phyloP scores from a whole-genome alignment of 208 protist species.

The Porcisia hertigi region DNA sequence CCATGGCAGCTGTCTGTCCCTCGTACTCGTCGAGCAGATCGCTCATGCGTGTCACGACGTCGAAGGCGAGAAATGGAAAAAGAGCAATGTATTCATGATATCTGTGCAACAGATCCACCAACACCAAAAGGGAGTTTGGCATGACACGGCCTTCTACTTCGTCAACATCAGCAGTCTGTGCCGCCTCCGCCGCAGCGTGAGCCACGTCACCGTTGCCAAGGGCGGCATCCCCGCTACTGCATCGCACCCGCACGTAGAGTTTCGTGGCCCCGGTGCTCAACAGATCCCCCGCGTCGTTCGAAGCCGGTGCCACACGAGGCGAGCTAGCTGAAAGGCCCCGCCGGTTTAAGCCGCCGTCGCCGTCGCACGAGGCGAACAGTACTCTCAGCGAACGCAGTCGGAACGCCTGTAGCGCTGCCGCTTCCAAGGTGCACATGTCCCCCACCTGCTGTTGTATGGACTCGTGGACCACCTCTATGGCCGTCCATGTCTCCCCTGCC shows the following conservation, averaged over 20 bases:
- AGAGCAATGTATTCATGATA: constrained; percentile 72
- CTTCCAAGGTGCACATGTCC: constrained; percentile 55
- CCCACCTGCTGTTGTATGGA: constrained; percentile 70
- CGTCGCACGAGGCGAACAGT: constrained; percentile 2
- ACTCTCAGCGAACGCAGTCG: constrained; percentile 24
- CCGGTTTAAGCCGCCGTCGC: neutral
- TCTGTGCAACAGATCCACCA: constrained; percentile 74
- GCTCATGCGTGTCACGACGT: constrained; percentile 68
- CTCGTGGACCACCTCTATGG: constrained; percentile 48
- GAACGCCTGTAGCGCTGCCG: constrained; percentile 37
- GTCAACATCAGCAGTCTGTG: constrained; percentile 17
- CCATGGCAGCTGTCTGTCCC: constrained; percentile 57
- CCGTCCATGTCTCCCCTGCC: constrained; percentile 71
- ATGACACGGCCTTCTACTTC: constrained; percentile 67
- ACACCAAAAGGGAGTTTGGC: constrained; percentile 66
- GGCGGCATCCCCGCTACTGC: neutral
- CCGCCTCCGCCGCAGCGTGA: neutral
- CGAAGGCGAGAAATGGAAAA: constrained; percentile 86
- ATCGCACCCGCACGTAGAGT: constrained; percentile 41
- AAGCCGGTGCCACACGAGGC: neutral
- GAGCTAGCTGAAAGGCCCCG: constrained; percentile 15
- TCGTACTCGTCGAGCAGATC: constrained; percentile 88
- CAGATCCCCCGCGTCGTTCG: constrained; percentile 18
- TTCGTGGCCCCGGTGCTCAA: constrained; percentile 30
- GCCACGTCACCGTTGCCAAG: constrained; percentile 3